These are phyloP conservation scores for Phaeodactylum tricornutum DNA, from an alignment of 108 stramenopile species.

Conservation along the genomic window DNA sequence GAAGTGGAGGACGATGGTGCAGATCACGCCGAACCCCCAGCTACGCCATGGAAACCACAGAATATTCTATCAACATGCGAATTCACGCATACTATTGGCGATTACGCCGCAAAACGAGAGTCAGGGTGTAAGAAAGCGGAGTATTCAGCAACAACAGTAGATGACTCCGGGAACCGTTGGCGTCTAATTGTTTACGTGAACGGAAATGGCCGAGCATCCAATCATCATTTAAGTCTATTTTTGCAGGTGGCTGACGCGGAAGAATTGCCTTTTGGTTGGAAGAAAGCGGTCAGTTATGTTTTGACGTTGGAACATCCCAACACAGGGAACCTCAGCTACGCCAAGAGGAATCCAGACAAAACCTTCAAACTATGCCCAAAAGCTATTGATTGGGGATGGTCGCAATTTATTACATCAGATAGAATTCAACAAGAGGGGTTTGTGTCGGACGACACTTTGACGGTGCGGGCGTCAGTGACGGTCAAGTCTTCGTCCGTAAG, in stretches of 20 bases:
- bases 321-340: constrained; percentile 54
- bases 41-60: constrained; percentile 65
- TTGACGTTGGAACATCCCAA: constrained; percentile 78
- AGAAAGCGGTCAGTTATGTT: constrained; percentile 80
- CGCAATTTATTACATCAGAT: constrained; percentile 82
- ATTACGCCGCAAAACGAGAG: constrained; percentile 77
- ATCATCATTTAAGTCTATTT: constrained; percentile 82
- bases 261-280: constrained; percentile 85
- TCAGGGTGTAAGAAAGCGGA: constrained; percentile 89
- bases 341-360: constrained; percentile 86
- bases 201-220: constrained; percentile 78
- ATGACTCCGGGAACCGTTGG: constrained; percentile 82
- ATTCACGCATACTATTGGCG: constrained; percentile 74
- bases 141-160: constrained; percentile 65
- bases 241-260: constrained; percentile 87
- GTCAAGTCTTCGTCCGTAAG: constrained; percentile 66
- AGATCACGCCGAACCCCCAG: constrained; percentile 5
- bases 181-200: constrained; percentile 85
- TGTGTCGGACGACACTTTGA: constrained; percentile 50
- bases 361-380: constrained; percentile 89
- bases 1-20: constrained; percentile 11
- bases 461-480: constrained; percentile 70
- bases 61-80: constrained; percentile 70
- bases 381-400: constrained; percentile 91
- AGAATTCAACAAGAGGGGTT: constrained; percentile 81